Conservation (phyloP, 441 rosid genomes). For the Erodium moschatum region DNA sequence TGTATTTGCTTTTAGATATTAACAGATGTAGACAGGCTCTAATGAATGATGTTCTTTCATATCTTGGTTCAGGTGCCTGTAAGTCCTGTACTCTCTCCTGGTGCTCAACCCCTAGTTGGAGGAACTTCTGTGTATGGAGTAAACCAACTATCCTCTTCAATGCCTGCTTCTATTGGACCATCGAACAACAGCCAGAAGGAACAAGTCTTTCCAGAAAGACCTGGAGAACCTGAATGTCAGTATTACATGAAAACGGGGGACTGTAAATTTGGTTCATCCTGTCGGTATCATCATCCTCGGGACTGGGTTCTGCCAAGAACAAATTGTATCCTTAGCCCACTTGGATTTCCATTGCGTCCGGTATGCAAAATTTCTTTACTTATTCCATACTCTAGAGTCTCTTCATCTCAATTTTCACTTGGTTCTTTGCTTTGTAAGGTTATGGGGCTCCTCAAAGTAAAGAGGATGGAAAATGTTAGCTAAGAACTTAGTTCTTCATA, state of each 20-base stretch:
- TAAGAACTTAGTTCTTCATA: not conserved
- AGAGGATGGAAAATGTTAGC: not conserved
- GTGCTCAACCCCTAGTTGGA: constrained; percentile 23
- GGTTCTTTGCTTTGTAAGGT: not conserved
- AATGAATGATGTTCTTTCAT: not conserved
- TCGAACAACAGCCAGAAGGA: constrained; percentile 2
- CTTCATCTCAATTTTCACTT: not conserved
- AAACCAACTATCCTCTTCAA: constrained; percentile 51
- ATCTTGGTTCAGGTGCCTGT: constrained; percentile 19
- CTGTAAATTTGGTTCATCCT: constrained; percentile 27
- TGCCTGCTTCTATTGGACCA: constrained; percentile 19
- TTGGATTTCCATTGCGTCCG: constrained; percentile 23
- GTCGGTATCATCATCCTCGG: constrained; percentile 24
- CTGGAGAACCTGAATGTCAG: constrained; percentile 25
- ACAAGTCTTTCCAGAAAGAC: constrained; percentile 22
- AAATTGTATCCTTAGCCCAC: constrained; percentile 18
- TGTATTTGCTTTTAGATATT: not conserved
- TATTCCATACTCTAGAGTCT: too few species aligned
- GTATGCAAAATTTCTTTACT: not conserved
- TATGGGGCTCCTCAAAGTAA: not conserved
- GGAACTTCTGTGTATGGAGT: constrained; percentile 4
- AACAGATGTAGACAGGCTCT: not conserved
- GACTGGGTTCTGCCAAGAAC: constrained; percentile 18
- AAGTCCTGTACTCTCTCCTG: constrained; percentile 43
- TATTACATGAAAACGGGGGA: constrained; percentile 24